Conservation (phyloP, 177 flowering plant genomes). For the Vitis hybrid region DNA sequence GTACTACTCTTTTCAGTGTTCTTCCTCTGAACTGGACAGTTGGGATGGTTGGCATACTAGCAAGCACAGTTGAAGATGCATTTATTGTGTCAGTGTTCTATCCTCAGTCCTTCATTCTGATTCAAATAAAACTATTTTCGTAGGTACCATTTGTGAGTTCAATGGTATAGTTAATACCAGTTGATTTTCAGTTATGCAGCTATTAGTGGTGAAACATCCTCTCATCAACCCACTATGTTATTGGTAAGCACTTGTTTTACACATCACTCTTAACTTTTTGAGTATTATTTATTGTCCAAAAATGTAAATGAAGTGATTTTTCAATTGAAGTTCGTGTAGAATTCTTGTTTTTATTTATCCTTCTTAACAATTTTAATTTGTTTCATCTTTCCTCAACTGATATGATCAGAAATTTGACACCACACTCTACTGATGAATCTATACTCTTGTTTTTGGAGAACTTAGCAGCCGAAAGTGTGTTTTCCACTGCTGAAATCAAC, state of each 20-base stretch:
- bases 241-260: conserved; percentile 26
- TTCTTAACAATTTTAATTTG: background rate
- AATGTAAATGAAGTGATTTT: no score
- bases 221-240: conserved; percentile 24
- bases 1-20: conserved; percentile 47
- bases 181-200: conserved; percentile 75
- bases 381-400: background rate
- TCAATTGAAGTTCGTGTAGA: background rate
- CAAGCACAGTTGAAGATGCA: conserved; percentile 88
- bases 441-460: conserved; percentile 6
- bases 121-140: background rate
- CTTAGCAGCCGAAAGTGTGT: conserved; percentile 55
- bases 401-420: background rate
- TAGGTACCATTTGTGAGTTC: background rate
- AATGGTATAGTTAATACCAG: conserved; percentile 3
- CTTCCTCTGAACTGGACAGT: conserved; percentile 94
- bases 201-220: conserved; percentile 51
- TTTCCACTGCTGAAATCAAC: conserved; percentile 57
- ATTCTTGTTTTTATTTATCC: background rate
- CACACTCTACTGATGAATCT: conserved; percentile 2
- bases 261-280: background rate
- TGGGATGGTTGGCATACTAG: conserved; percentile 89
- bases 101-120: conserved; percentile 1
- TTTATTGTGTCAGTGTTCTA: conserved; percentile 60
- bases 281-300: background rate